A percentile compares a stretch with the other conserved stretches of the same genome.
phyloP scores from a whole-genome alignment of 352 stramenopile genomes.

The Pythium phragmitis region DNA sequence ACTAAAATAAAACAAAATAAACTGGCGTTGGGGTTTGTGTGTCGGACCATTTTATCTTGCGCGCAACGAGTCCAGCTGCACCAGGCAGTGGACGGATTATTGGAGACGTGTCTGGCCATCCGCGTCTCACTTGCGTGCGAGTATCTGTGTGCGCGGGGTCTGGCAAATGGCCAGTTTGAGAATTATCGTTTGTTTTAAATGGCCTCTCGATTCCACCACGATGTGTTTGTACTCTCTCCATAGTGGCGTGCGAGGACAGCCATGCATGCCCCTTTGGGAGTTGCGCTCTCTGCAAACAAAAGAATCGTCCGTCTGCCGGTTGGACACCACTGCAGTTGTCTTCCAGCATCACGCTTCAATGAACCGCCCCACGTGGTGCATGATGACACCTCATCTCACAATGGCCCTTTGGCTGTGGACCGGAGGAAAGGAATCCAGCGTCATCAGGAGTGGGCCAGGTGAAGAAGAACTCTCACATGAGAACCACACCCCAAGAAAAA shows the following conservation, averaged over 20 bases:
- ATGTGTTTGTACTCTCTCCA: constrained; percentile 8
- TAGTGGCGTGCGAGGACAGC: too few relatives aligned
- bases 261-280: too few relatives aligned
- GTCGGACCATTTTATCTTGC: not conserved
- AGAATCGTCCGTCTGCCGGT: constrained; percentile 1
- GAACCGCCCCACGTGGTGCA: not conserved
- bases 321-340: not conserved
- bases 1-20: not conserved
- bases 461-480: not conserved
- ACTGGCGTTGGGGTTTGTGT: constrained; percentile 11
- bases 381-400: not conserved
- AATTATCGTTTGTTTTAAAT: too few relatives aligned
- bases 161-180: too few relatives aligned
- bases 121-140: not conserved
- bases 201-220: constrained; percentile 11
- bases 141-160: not conserved
- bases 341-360: constrained; percentile 12
- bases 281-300: too few relatives aligned
- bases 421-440: not conserved
- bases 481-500: not conserved
- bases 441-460: not conserved
- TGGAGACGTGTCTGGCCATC: not conserved
- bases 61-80: not conserved
- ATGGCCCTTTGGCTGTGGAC: too few relatives aligned
- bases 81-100: not conserved